phyloP scores from a whole-genome alignment of 73 alveolate species.

The Paramecium bursaria region DNA sequence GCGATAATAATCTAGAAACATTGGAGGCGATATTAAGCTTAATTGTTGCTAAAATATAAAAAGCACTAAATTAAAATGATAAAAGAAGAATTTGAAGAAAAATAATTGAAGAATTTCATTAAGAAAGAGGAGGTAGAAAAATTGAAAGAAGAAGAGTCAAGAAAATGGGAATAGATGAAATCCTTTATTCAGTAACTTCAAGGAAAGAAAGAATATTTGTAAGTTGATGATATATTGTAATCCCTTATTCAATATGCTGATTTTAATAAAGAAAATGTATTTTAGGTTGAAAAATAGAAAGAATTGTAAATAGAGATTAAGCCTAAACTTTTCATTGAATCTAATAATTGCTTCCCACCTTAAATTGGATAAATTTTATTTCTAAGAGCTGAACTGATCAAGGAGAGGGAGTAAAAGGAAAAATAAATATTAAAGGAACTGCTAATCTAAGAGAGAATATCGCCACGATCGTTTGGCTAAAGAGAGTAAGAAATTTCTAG shows the following conservation, averaged over 20 bases:
- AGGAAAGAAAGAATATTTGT: constrained; percentile 1
- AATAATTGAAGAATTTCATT: not conserved
- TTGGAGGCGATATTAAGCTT: not conserved
- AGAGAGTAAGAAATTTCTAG: constrained; percentile 32
- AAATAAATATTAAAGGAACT: constrained; percentile 13
- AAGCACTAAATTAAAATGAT: no score
- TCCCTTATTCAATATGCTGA: constrained; percentile 1
- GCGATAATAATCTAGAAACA: constrained; percentile 7
- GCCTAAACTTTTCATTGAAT: constrained; percentile 23
- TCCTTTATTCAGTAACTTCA: not conserved
- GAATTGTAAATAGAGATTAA: not conserved
- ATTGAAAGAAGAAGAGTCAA: constrained; percentile 1
- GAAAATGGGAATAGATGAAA: constrained; percentile 41
- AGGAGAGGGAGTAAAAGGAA: constrained; percentile 52
- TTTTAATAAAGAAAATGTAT: constrained; percentile 45
- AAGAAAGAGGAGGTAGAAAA: not conserved
- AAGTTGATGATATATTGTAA: constrained; percentile 2
- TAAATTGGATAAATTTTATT: constrained; percentile 34
- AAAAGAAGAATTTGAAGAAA: not conserved
- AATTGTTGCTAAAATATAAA: no score
- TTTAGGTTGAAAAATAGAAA: no score
- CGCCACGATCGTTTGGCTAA: constrained; percentile 49
- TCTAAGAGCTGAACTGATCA: constrained; percentile 18
- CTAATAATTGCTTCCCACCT: constrained; percentile 45
- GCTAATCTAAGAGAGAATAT: constrained; percentile 29